Evolutionary conservation across 257 asterid genomes (phyloP), one percentile per base, ranked within the genome.

Genomic region (Ilex asprella): DNA sequence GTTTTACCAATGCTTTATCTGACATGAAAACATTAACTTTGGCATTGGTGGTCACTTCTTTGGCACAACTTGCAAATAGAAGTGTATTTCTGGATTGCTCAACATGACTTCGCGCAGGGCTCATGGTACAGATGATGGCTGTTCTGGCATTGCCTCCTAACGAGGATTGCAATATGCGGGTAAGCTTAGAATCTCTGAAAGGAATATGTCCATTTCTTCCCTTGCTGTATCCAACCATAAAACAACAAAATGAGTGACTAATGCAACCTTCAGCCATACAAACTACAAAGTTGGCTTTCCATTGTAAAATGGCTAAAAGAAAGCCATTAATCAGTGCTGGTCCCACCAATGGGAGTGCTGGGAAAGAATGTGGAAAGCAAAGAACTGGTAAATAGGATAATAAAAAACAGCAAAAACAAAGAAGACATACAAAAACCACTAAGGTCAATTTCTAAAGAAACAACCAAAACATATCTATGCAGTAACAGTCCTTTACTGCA

Each of bases 41-140:
- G 30, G 96, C 97, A 61, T 79, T 89, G 12, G 94, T 85, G 12
- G 91, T 67, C 61, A 92, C 97, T 80, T 92, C 96, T 86, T 89
- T 92, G 21, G 99, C 99, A 73, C 97, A 89, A 80, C 94, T 86
- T 30, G 99, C 99, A 66, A 92, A 92, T 58, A 84, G 84, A 72
- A 92, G 99, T 46, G 99, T 89, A 75, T 92, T 92, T 70, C 99
- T 92, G 3, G 97, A 92, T 72, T 92, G 99, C 80, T 92, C 99
- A 30, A 86, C 94, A 59, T 85, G 97, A 62, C 69, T 78, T 47
- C 95, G 79, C 10, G 97, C 96, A 43, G 99, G 99, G 79, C 95
- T 92, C 93, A 89, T 74, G 2, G 97, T 89, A 71, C 99, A 92
- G 59, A 92, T 92, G 71, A 92, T 84, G 76, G 97, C 92, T 29